phyloP scores from a whole-genome alignment of 768 basidiomycete genomes.

The Xerocomus potaroensis region DNA sequence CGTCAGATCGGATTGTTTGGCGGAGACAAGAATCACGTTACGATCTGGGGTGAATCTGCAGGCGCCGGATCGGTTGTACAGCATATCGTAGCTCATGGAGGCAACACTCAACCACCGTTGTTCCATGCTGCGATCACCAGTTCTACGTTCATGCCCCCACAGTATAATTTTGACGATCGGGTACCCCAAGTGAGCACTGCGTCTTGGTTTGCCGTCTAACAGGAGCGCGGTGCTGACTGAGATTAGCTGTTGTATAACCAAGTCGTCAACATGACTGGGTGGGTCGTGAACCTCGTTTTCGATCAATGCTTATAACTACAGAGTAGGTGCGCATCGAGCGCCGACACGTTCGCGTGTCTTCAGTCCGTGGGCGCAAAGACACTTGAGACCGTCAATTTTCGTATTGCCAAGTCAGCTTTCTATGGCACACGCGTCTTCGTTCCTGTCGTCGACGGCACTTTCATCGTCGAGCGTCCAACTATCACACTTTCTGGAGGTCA shows the following conservation, averaged over 20 bases:
- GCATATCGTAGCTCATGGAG: constrained; percentile 31
- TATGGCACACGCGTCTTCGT: constrained; percentile 38
- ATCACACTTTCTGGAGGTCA: constrained; percentile 33
- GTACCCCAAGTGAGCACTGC: constrained; percentile 24
- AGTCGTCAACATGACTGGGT: constrained; percentile 12
- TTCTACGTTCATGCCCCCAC: constrained; percentile 29
- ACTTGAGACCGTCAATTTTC: constrained; percentile 33
- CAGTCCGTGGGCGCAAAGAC: constrained; percentile 29
- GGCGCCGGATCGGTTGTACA: constrained; percentile 35
- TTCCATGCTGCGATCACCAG: constrained; percentile 33
- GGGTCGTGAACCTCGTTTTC: background rate
- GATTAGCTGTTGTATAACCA: constrained; percentile 19
- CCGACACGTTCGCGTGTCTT: constrained; percentile 38
- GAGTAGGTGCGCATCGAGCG: constrained; percentile 30
- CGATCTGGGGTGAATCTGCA: constrained; percentile 36
- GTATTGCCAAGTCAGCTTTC: constrained; percentile 32
- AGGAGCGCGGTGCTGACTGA: background rate
- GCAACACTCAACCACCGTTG: constrained; percentile 30
- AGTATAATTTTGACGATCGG: constrained; percentile 32
- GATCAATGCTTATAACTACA: constrained; percentile 1
- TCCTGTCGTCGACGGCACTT: constrained; percentile 47
- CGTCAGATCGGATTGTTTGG: constrained; percentile 32
- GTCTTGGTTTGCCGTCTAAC: background rate
- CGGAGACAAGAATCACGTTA: constrained; percentile 31
- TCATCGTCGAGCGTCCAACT: constrained; percentile 42